A percentile compares a stretch with the other conserved stretches of the same genome.
These are phyloP conservation scores for Leishmania guyanensis DNA, from an alignment of 208 protist genomes.

Conservation along the genomic window DNA sequence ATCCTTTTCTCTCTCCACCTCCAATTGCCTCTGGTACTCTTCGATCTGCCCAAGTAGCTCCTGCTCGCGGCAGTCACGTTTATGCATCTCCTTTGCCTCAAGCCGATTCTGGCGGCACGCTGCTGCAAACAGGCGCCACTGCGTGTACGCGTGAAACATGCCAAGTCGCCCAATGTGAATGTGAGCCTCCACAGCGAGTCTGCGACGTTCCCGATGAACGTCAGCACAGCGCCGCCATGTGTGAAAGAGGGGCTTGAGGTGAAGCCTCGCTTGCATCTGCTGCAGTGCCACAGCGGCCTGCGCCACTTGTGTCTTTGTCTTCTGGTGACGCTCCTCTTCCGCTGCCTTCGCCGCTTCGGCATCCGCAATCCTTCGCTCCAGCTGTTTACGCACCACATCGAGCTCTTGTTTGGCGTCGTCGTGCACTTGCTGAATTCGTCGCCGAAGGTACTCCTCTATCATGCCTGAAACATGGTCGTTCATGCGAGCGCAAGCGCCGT, in stretches of 20 bases:
- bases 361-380: slow-evolving; percentile 4
- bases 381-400: slow-evolving; percentile 1
- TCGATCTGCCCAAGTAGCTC: slow-evolving; percentile 52
- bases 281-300: slow-evolving; percentile 9
- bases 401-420: slow-evolving; percentile 7
- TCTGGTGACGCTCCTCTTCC: slow-evolving; percentile 2
- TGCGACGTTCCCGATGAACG: slow-evolving; percentile 23
- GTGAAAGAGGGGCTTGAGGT: slow-evolving; percentile 22
- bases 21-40: slow-evolving; percentile 27
- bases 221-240: slow-evolving; percentile 39
- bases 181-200: slow-evolving; percentile 12
- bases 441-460: slow-evolving; percentile 69
- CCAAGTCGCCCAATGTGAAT: slow-evolving; percentile 11
- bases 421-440: slow-evolving; percentile 29
- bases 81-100: slow-evolving; percentile 23
- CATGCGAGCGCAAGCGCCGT: slow-evolving; percentile 11
- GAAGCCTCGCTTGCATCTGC: slow-evolving; percentile 1
- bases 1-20: slow-evolving; percentile 41
- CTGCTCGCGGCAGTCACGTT: slow-evolving; percentile 42
- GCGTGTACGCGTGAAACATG: slow-evolving; percentile 38
- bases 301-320: slow-evolving; percentile 4
- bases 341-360: neutral
- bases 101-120: slow-evolving; percentile 37
- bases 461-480: slow-evolving; percentile 46
- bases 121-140: slow-evolving; percentile 65